Percentiles rank a stretch among this genome's conserved stretches.
These are phyloP conservation scores for Microbotryomycetes sp. DNA, from an alignment of 1,284 basidiomycete genomes.

Conservation along the genomic window DNA sequence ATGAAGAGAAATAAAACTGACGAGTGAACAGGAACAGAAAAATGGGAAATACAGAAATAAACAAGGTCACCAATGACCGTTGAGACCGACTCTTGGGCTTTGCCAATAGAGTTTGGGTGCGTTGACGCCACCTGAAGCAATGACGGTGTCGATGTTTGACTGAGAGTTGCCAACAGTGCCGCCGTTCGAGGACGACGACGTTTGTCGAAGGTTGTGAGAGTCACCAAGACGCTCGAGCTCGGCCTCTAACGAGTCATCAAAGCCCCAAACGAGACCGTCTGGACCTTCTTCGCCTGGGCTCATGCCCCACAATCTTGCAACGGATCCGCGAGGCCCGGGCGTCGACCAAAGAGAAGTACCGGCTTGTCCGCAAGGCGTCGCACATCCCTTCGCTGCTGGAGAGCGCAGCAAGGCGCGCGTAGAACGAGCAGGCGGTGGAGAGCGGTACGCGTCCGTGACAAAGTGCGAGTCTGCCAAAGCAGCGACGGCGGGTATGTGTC, in stretches of 20 bases:
- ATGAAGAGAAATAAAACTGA: no score
- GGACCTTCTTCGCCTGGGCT: neutral
- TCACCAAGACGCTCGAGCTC: constrained; percentile 3
- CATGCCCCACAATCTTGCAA: neutral
- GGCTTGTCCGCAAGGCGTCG: neutral
- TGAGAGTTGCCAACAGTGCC: no score
- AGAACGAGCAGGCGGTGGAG: constrained; percentile 15
- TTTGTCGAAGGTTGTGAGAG: neutral
- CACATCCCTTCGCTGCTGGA: neutral
- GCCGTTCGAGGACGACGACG: no score
- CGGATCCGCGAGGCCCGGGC: neutral
- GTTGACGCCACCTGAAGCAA: neutral
- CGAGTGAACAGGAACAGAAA: no score
- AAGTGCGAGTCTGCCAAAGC: constrained; percentile 23
- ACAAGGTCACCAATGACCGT: neutral
- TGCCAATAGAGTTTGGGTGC: neutral
- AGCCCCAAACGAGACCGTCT: neutral
- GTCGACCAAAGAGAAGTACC: neutral
- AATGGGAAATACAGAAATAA: no score
- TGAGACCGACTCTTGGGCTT: neutral
- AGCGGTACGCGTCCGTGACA: constrained; percentile 24
- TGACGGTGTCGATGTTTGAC: neutral
- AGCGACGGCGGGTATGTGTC: constrained; percentile 25
- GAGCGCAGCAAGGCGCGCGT: neutral
- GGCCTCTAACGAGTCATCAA: constrained; percentile 1